Conservation (phyloP, 768 basidiomycete species). For the Boletales sp. region DNA sequence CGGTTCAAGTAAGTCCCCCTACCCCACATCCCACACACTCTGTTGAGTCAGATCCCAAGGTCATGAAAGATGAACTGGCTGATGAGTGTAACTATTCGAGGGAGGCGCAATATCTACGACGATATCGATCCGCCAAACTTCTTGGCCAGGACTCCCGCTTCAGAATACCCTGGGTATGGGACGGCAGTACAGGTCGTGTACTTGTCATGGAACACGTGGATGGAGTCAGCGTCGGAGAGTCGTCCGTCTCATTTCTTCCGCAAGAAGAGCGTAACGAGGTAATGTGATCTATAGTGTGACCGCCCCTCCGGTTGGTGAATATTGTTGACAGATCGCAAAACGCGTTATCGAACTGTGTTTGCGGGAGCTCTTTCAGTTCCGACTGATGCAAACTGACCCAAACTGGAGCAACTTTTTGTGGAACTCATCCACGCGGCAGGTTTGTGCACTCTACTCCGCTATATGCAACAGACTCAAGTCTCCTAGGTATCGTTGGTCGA, state of each 20-base stretch:
- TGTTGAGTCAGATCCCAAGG: constrained; percentile 37
- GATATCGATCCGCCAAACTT: constrained; percentile 49
- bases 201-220: constrained; percentile 86
- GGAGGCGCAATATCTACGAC: constrained; percentile 69
- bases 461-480: not conserved
- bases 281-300: constrained; percentile 7
- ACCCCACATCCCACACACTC: not conserved
- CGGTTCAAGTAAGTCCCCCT: constrained; percentile 53
- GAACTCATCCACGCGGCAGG: constrained; percentile 64
- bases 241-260: constrained; percentile 47
- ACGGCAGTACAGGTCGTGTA: constrained; percentile 75
- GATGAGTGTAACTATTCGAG: constrained; percentile 91
- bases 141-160: constrained; percentile 65
- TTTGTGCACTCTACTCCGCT: constrained; percentile 20
- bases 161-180: constrained; percentile 84
- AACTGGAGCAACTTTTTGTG: constrained; percentile 99
- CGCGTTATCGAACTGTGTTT: constrained; percentile 83
- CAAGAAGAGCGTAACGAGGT: constrained; percentile 76
- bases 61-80: constrained; percentile 83
- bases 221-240: constrained; percentile 78
- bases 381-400: constrained; percentile 97
- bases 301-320: not conserved
- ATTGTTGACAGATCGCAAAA: constrained; percentile 64
- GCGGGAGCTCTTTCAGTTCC: constrained; percentile 85
- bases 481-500: constrained; percentile 82